Conservation (phyloP, 2,329 filamentous ascomycete genomes). For the Colletotrichum orbiculare region DNA sequence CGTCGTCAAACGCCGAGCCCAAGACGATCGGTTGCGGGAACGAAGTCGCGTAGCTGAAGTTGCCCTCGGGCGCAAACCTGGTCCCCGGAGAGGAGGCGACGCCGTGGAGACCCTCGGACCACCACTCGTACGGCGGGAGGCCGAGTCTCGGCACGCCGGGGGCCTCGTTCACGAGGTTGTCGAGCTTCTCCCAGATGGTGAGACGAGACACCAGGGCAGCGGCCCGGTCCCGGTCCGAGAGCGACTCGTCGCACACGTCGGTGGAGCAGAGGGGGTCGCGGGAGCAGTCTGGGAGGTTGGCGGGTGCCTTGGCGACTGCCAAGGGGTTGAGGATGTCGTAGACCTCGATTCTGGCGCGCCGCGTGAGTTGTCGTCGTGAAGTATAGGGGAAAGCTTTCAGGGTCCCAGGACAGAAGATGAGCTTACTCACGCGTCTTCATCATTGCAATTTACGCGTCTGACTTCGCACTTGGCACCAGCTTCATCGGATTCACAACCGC, state of each 20-base stretch:
- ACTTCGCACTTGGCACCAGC: not conserved
- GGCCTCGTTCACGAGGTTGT: constrained; percentile 51
- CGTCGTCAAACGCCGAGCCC: constrained; percentile 72
- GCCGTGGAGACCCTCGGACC: constrained; percentile 72
- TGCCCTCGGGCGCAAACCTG: constrained; percentile 58
- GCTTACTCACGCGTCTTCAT: constrained; percentile 3
- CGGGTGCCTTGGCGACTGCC: not conserved
- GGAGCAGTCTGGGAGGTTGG: constrained; percentile 41
- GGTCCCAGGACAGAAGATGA: not conserved
- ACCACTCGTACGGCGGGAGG: constrained; percentile 69
- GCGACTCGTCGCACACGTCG: constrained; percentile 60
- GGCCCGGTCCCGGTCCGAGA: constrained; percentile 52
- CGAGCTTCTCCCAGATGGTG: constrained; percentile 65
- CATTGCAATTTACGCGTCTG: not conserved
- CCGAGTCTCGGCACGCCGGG: constrained; percentile 66
- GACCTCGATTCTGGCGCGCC: not conserved
- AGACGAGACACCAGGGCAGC: constrained; percentile 62
- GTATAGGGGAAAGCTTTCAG: no score
- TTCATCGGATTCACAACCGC: not conserved
- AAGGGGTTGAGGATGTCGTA: not conserved
- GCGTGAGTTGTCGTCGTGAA: not conserved
- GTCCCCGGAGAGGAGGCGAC: constrained; percentile 66
- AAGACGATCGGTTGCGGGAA: constrained; percentile 74
- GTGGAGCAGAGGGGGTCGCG: constrained; percentile 43
- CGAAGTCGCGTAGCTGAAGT: constrained; percentile 70